These are phyloP conservation scores for Diacronema lutheri DNA, from an alignment of 78 protist genomes.

Conservation along the genomic window DNA sequence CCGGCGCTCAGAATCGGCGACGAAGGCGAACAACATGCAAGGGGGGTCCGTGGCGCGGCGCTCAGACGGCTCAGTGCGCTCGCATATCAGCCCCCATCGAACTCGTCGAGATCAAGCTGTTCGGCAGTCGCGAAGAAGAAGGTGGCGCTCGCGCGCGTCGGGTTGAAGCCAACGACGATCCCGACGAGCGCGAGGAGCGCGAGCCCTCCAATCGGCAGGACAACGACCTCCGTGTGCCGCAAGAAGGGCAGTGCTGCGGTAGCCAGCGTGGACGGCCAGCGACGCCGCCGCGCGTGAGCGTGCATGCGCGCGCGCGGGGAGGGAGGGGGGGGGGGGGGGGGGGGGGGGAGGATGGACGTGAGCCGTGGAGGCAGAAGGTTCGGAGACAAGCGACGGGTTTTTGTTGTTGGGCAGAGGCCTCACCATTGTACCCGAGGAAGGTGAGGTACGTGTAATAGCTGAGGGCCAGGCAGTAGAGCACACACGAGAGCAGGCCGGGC, in stretches of 20 bases:
- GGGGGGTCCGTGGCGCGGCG: no score
- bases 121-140: background rate
- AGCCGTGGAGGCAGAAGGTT: no score
- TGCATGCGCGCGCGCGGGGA: no score
- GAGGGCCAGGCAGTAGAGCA: slow-evolving; percentile 69
- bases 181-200: background rate
- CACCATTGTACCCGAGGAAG: slow-evolving; percentile 83
- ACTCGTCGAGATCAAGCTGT: no score
- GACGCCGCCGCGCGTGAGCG: no score
- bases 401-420: background rate
- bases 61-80: no score
- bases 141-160: no score
- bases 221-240: slow-evolving; percentile 39
- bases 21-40: no score
- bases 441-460: slow-evolving; percentile 85
- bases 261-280: background rate
- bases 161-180: no score
- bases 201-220: slow-evolving; percentile 58
- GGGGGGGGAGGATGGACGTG: no score
- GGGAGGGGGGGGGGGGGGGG: background rate
- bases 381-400: background rate
- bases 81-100: no score
- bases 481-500: slow-evolving; percentile 61
- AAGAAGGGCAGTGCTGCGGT: slow-evolving; percentile 79
- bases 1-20: no score